Conservation (phyloP, 305 asterid genomes). For the Euphrasia arctica region DNA sequence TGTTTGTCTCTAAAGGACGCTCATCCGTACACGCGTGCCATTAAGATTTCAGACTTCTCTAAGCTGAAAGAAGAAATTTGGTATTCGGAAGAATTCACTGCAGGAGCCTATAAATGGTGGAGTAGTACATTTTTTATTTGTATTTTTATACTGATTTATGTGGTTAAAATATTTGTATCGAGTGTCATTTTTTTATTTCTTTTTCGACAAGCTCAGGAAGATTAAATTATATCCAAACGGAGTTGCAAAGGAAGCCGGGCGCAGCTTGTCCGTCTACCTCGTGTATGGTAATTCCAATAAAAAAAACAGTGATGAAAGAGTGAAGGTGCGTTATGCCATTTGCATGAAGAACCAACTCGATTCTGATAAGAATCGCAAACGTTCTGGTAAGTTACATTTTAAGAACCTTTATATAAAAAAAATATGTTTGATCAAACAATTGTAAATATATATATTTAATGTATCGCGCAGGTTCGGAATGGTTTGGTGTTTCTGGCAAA, state of each 20-base stretch:
- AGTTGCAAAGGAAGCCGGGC: neutral
- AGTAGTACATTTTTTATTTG: neutral
- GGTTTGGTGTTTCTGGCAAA: too few species aligned
- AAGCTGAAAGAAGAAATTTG: neutral
- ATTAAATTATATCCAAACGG: neutral
- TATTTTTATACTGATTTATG: neutral
- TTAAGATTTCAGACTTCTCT: conserved; percentile 6
- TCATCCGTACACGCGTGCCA: neutral
- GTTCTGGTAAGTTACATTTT: too few species aligned
- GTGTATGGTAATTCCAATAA: neutral
- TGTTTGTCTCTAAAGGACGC: too few species aligned
- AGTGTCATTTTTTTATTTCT: too few species aligned
- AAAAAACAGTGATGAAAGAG: too few species aligned
- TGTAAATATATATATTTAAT: too few species aligned
- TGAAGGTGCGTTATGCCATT: too few species aligned
- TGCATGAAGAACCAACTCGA: too few species aligned
- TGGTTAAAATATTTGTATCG: neutral
- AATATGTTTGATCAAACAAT: too few species aligned
- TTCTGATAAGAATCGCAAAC: too few species aligned
- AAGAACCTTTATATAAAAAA: too few species aligned
- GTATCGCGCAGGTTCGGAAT: too few species aligned
- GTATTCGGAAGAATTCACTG: neutral
- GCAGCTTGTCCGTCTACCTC: neutral
- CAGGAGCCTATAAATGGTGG: neutral
- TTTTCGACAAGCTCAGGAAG: neutral